Conservation (phyloP, 2,329 filamentous ascomycete species). For the Diaporthe ilicicola region DNA sequence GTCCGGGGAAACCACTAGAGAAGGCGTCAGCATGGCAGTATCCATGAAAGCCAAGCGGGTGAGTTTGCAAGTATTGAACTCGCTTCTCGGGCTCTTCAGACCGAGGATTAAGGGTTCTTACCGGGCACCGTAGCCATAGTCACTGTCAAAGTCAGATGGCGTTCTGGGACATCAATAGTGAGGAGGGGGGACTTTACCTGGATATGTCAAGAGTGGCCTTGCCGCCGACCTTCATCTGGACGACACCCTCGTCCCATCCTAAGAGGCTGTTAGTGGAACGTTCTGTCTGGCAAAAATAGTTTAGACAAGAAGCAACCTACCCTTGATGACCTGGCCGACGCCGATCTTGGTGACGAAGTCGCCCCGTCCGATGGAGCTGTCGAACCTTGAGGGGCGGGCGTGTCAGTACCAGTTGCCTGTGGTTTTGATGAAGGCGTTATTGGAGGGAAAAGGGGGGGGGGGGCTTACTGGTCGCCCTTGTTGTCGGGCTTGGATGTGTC, state of each 20-base stretch:
- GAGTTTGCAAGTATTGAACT: not conserved
- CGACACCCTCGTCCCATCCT: slow-evolving; percentile 89
- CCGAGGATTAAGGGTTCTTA: slow-evolving; percentile 48
- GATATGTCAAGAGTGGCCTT: slow-evolving; percentile 86
- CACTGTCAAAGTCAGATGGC: slow-evolving; percentile 49
- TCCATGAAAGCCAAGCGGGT: not conserved
- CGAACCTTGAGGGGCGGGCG: slow-evolving; percentile 71
- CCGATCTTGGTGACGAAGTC: slow-evolving; percentile 84
- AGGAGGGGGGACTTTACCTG: slow-evolving; percentile 59
- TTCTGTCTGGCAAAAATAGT: not conserved
- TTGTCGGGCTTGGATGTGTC: slow-evolving; percentile 67
- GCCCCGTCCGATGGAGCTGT: slow-evolving; percentile 80
- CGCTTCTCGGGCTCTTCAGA: slow-evolving; percentile 10
- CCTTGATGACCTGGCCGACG: slow-evolving; percentile 84
- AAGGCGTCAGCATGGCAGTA: slow-evolving; percentile 36
- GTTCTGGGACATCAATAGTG: not conserved
- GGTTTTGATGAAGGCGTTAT: slow-evolving; percentile 20
- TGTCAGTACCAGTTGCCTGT: slow-evolving; percentile 34
- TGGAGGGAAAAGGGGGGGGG: too few relatives aligned
- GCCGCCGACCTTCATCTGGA: slow-evolving; percentile 88
- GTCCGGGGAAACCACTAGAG: slow-evolving; percentile 76
- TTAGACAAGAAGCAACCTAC: slow-evolving; percentile 56
- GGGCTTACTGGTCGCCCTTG: slow-evolving; percentile 75
- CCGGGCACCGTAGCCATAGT: slow-evolving; percentile 71
- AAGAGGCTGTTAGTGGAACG: slow-evolving; percentile 32